These are phyloP conservation scores for Gonium pectorale DNA, from an alignment of 139 green algal genomes.

Conservation along the genomic window DNA sequence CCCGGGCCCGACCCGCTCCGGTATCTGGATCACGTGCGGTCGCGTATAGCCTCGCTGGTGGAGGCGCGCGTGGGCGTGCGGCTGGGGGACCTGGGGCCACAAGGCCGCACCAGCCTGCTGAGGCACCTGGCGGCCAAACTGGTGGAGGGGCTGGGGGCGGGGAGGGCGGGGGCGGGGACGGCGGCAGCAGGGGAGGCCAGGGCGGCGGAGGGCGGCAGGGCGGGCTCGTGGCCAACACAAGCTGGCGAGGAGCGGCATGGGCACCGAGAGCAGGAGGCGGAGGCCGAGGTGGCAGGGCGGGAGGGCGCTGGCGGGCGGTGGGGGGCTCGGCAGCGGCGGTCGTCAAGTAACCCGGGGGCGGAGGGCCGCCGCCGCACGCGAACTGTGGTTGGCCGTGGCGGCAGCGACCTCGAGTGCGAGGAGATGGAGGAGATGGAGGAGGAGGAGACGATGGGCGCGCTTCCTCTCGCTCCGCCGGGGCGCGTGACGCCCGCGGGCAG, in stretches of 20 bases:
- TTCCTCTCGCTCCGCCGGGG: background rate
- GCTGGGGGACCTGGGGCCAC: background rate
- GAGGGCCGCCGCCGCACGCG: background rate
- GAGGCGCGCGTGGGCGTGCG: conserved; percentile 37
- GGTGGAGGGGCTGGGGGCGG: background rate
- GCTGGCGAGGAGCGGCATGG: background rate
- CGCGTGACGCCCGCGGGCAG: background rate
- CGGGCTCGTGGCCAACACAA: too few species aligned
- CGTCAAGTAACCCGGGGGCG: too few species aligned
- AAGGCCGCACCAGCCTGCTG: background rate
- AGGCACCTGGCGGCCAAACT: background rate
- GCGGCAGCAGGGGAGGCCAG: background rate
- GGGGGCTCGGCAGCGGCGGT: too few species aligned
- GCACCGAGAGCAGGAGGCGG: background rate
- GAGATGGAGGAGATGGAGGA: too few species aligned
- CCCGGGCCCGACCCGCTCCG: background rate
- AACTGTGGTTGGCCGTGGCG: background rate
- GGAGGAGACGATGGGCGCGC: background rate
- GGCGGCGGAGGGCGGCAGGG: too few species aligned
- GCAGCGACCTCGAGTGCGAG: background rate
- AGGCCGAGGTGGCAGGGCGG: background rate
- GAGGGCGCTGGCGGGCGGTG: background rate
- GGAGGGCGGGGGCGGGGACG: background rate
- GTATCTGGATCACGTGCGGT: background rate
- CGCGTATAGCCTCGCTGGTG: conserved; percentile 33